These are phyloP conservation scores for Ocimum tenuiflorum DNA, from an alignment of 257 asterid species.

Conservation along the genomic window DNA sequence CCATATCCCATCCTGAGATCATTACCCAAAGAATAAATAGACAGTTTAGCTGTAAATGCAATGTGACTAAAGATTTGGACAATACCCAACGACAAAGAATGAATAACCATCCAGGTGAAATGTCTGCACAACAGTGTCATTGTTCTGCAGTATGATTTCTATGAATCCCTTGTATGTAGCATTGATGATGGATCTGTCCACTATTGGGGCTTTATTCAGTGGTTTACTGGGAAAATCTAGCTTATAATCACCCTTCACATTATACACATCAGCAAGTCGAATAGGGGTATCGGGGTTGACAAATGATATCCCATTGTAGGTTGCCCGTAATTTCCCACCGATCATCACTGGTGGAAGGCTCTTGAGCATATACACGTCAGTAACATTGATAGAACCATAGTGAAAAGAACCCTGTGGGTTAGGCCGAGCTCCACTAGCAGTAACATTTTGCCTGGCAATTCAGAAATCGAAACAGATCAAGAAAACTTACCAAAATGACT, in stretches of 20 bases:
- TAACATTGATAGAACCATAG: constrained; percentile 75
- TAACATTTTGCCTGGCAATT: constrained; percentile 61
- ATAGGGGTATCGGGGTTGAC: constrained; percentile 70
- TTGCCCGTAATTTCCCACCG: constrained; percentile 59
- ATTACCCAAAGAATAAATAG: neutral
- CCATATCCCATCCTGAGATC: constrained; percentile 72
- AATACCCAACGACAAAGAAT: constrained; percentile 87
- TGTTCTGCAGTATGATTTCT: constrained; percentile 75
- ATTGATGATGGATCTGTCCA: constrained; percentile 61
- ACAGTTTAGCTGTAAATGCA: neutral
- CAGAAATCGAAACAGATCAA: neutral
- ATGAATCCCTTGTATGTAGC: constrained; percentile 89
- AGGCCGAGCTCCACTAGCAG: constrained; percentile 99
- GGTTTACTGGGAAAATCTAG: constrained; percentile 77
- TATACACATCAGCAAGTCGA: constrained; percentile 65
- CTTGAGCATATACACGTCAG: constrained; percentile 52
- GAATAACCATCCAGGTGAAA: constrained; percentile 94
- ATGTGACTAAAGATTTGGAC: neutral
- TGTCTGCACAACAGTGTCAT: constrained; percentile 64
- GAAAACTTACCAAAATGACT: neutral
- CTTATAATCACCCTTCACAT: constrained; percentile 76
- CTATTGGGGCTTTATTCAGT: constrained; percentile 39
- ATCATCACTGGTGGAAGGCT: constrained; percentile 48
- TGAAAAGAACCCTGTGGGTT: constrained; percentile 97
- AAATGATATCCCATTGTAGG: constrained; percentile 75